Base-by-base conservation (phyloP, 164 flowering plant genomes). In the Malania oleifera region DNA sequence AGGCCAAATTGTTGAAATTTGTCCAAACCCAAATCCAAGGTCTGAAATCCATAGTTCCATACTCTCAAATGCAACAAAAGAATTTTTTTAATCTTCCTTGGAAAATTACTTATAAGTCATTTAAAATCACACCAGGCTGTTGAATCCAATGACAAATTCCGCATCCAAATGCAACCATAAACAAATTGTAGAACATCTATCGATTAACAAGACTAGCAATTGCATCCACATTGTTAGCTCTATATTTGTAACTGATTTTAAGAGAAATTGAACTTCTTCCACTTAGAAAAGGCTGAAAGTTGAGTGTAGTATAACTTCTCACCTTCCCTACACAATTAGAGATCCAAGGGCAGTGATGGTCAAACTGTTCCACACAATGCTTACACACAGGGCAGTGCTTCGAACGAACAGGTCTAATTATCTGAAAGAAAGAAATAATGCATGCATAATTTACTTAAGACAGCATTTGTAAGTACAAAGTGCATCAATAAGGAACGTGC, bases 331-430 rank as follows among this genome's bases (percentile, higher is more conserved):
- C 97, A 70, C 97, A 93, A 62, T 93, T 93, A 38, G 96, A 87
- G 72, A 93, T 86, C 98, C 98, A 93, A 43, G 98, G 98, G 74
- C 98, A 93, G 63, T 93, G 97, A 79, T 90, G 97, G 70, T 93
- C 98, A 75, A 93, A 90, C 73, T 93, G 98, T 63, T 93, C 97
- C 61, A 93, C 86, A 64, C 97, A 90, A 72, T 73, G 83, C 24
- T 86, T 84, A 63, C 98, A 93, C 45, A 80, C 49, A 40, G 97
- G 76, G 56, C 98, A 93, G 68, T 93, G 98, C 82, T 90, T 93
- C 40, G 97, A 90, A 61, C 98, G 97, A 62, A 90, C 80, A 49
- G 97, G 97, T 74, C 97, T 82, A 53, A 93, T 83, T 55, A 93
- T 93, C 98, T 93, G 80, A 56, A 14, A 22, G 19, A 56, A 39